Conservation (phyloP, 1,139 yeast genomes). For the Kurtzmaniella natalensis region DNA sequence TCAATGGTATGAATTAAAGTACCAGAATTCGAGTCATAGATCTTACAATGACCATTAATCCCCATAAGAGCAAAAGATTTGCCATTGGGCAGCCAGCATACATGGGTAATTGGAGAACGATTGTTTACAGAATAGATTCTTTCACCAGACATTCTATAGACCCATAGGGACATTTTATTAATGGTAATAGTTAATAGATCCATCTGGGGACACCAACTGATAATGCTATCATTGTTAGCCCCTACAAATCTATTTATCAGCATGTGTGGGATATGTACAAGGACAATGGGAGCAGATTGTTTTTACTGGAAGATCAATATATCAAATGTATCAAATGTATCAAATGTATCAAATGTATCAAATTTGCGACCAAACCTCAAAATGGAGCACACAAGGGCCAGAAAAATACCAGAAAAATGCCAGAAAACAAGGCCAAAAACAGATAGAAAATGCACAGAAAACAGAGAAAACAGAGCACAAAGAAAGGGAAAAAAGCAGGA, state of each 20-base stretch:
- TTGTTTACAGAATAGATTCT: slow-evolving; percentile 47
- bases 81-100: slow-evolving; percentile 36
- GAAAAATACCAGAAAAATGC: too few relatives aligned
- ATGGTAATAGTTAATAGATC: slow-evolving; percentile 48
- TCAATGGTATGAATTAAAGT: slow-evolving; percentile 24
- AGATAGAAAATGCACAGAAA: neutral
- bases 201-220: slow-evolving; percentile 56
- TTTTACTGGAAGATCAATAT: neutral
- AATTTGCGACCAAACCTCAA: too few relatives aligned
- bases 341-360: too few relatives aligned
- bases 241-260: slow-evolving; percentile 26
- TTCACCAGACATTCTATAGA: slow-evolving; percentile 53
- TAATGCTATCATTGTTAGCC: slow-evolving; percentile 35
- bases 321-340: too few relatives aligned
- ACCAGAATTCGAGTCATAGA: slow-evolving; percentile 50
- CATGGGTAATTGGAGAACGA: slow-evolving; percentile 28
- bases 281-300: neutral
- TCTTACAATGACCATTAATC: slow-evolving; percentile 38
- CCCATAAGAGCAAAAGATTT: slow-evolving; percentile 43
- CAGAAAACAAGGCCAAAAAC: neutral
- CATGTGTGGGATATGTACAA: neutral
- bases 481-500: too few relatives aligned
- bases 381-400: too few relatives aligned
- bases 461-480: too few relatives aligned
- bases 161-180: slow-evolving; percentile 46